These are phyloP conservation scores for Monosporascus sp. DNA, from an alignment of 2,329 filamentous ascomycete genomes.

Conservation along the genomic window DNA sequence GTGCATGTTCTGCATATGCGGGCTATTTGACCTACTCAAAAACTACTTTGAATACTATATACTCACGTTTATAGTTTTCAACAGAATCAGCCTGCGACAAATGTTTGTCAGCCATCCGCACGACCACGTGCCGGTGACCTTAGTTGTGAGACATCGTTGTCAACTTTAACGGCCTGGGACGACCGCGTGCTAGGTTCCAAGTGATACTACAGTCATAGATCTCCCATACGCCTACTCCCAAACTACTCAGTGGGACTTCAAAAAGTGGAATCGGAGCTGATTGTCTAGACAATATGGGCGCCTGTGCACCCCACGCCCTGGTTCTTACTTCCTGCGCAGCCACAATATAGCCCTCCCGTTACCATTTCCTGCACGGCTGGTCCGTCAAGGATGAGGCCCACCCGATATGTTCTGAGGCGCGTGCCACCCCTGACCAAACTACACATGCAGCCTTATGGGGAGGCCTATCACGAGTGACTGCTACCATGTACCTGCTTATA, in stretches of 20 bases:
- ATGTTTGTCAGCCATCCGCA: neutral
- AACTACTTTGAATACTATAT: no score
- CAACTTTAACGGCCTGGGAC: neutral
- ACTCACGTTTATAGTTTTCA: neutral
- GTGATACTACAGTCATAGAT: neutral
- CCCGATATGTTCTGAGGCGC: neutral
- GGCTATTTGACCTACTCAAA: no score
- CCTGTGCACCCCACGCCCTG: neutral
- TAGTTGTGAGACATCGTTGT: neutral
- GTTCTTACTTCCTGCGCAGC: neutral
- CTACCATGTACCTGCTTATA: slow-evolving; percentile 16
- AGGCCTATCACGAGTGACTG: slow-evolving; percentile 19
- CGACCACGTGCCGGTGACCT: neutral
- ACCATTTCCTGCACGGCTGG: neutral
- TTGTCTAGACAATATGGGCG: neutral
- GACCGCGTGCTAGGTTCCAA: neutral
- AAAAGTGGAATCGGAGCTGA: neutral
- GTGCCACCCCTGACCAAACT: slow-evolving; percentile 1
- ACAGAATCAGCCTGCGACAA: neutral
- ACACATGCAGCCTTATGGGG: slow-evolving; percentile 4
- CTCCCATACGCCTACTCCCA: neutral
- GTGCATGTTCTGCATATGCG: neutral
- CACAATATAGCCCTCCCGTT: neutral
- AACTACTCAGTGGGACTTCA: neutral
- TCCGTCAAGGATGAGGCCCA: neutral